Base-by-base conservation (phyloP, 1,284 basidiomycete species). In the Heterobasidion parviporum region DNA sequence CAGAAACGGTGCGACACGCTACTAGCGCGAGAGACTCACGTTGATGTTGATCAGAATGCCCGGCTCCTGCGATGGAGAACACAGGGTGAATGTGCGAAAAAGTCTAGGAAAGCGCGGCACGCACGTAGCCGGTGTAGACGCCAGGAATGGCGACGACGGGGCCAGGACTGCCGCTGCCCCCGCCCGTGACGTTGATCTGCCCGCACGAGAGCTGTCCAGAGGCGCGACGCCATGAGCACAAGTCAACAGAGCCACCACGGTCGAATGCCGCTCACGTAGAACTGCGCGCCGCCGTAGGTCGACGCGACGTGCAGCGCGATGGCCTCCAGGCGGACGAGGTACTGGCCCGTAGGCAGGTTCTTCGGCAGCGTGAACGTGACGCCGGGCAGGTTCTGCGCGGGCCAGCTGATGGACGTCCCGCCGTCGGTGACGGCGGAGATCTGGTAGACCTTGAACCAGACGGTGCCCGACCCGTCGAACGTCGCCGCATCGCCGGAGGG, bases 321-420 rank as follows among this genome's bases (percentile, higher is more conserved):
- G 20, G 74, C 67, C 60, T 80, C 77, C 62, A 74, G 71, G 51
- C 78, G 76, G 59, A 80, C 71, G 61, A 72, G 68, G 65, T 74
- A 76, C 66, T 79, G 72, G 9, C 77, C 78, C 46, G 62, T 71
- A 14, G 78, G 77, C 34, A 79, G 69, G 47, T 63, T 63, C 55
- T 64, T 66, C 7, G 77, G 77, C 55, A 79, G 54, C 3, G 72
- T 74, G 66, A 79, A 79, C 50, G 68, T 69, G 58, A 77, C 66
- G 33, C 67, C 65, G 43, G 64, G 59, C n/a, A 65, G 35, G 56
- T 70, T 72, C 71, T 62, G 57, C 15, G 71, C 68, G n/a, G 73
- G 74, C 65, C 69, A 76, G 26, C 66, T 65, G 61, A 75, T 74
- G 55, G 69, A 67, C 2, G 48, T 64, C 54, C 74, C 74, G 41